A percentile compares a stretch with the other conserved stretches of the same genome.
These are phyloP conservation scores for Cokeromyces recurvatus DNA, from an alignment of 371 early-diverging fungal species.

Conservation along the genomic window DNA sequence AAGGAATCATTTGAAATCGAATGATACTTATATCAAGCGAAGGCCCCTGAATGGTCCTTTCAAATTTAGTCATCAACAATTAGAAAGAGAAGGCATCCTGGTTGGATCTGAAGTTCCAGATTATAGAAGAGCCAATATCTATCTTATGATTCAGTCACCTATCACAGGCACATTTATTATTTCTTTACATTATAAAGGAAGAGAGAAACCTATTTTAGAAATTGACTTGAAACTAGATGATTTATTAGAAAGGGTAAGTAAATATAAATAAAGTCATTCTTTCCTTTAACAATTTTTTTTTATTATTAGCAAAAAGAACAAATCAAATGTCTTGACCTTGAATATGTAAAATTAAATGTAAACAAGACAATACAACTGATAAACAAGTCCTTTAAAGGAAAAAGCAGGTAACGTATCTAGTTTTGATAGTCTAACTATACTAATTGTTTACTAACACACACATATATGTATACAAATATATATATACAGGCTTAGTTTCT, in stretches of 20 bases:
- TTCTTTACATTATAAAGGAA: slow-evolving; percentile 75
- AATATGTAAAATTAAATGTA: slow-evolving; percentile 85
- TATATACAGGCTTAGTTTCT: background rate
- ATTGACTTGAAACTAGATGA: slow-evolving; percentile 94
- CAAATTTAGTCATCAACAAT: slow-evolving; percentile 77
- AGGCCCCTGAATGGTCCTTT: slow-evolving; percentile 60
- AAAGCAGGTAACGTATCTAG: slow-evolving; percentile 17
- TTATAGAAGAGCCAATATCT: slow-evolving; percentile 70
- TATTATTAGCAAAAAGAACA: slow-evolving; percentile 79
- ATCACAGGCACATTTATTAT: slow-evolving; percentile 85
- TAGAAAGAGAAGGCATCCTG: slow-evolving; percentile 89
- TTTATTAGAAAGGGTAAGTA: slow-evolving; percentile 69
- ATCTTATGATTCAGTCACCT: slow-evolving; percentile 80
- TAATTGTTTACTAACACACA: no score
- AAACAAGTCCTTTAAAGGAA: slow-evolving; percentile 46
- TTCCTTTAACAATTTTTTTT: background rate
- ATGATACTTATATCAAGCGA: no score
- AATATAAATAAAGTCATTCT: no score
- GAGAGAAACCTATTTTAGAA: slow-evolving; percentile 91
- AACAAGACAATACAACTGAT: slow-evolving; percentile 33
- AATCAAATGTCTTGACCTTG: slow-evolving; percentile 77
- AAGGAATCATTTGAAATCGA: slow-evolving; percentile 41
- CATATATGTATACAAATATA: no score
- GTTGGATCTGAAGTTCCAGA: slow-evolving; percentile 87
- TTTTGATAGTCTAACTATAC: no score